Evolutionary conservation across 805 yeast species (phyloP).

Genomic region (Isabelozyma rhagii): DNA sequence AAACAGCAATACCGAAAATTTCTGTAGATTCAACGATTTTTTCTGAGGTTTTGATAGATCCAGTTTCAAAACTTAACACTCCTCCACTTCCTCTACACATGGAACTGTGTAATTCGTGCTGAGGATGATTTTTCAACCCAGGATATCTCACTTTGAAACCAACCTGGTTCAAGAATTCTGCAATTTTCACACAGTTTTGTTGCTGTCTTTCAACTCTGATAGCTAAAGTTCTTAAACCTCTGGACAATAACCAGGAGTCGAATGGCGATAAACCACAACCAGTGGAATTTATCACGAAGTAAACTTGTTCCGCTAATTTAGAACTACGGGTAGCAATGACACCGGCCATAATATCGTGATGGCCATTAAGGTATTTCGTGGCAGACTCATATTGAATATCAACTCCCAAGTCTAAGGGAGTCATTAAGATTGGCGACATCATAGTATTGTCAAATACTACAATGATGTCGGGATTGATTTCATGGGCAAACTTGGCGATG

Average conservation of each 20-base stretch:
- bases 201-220: constrained; percentile 88
- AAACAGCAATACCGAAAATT: constrained; percentile 84
- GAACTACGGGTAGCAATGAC: constrained; percentile 68
- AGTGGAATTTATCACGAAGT: constrained; percentile 78
- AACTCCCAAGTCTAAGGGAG: constrained; percentile 81
- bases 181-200: constrained; percentile 69
- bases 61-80: constrained; percentile 86
- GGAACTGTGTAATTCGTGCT: constrained; percentile 71
- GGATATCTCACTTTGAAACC: constrained; percentile 85
- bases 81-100: constrained; percentile 87
- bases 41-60: constrained; percentile 61
- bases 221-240: constrained; percentile 87
- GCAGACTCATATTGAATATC: constrained; percentile 94
- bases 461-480: constrained; percentile 59
- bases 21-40: constrained; percentile 72
- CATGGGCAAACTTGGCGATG: constrained; percentile 65
- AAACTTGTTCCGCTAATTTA: constrained; percentile 64
- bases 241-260: constrained; percentile 82
- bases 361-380: constrained; percentile 89
- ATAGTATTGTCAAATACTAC: constrained; percentile 93
- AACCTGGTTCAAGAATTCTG: constrained; percentile 62
- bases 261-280: constrained; percentile 93
- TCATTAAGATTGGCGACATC: constrained; percentile 89
- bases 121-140: constrained; percentile 79
- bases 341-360: constrained; percentile 97